Conservation (phyloP, 2,329 filamentous ascomycete genomes). For the Periconia sp. region DNA sequence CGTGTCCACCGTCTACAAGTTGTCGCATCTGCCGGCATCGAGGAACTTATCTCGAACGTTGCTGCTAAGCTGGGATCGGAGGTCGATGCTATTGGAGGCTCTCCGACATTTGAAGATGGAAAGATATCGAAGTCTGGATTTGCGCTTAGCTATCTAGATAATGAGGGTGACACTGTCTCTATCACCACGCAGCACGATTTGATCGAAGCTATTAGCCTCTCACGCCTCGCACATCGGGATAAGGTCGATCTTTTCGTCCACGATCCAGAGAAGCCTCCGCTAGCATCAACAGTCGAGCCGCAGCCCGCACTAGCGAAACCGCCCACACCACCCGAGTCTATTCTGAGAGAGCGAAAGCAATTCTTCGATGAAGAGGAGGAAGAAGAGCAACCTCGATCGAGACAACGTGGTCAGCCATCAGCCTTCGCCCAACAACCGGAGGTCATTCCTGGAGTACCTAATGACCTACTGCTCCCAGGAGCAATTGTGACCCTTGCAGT, state of each 20-base stretch:
- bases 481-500: conserved; percentile 95
- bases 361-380: conserved; percentile 64
- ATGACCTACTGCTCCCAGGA: conserved; percentile 89
- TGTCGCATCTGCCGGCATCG: conserved; percentile 78
- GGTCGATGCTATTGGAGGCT: conserved; percentile 81
- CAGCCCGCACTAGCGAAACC: conserved; percentile 59
- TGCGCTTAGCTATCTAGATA: conserved; percentile 93
- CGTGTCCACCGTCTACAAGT: conserved; percentile 93
- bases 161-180: conserved; percentile 94
- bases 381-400: conserved; percentile 52
- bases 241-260: conserved; percentile 99
- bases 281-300: conserved; percentile 68
- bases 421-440: conserved; percentile 66
- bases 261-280: conserved; percentile 85
- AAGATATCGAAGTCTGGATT: conserved; percentile 79
- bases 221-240: conserved; percentile 76
- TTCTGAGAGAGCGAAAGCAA: conserved; percentile 54
- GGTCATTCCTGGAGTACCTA: conserved; percentile 88
- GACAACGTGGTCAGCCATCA: conserved; percentile 56
- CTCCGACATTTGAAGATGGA: conserved; percentile 78
- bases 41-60: conserved; percentile 77
- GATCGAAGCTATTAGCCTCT: conserved; percentile 84
- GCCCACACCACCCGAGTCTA: conserved; percentile 60
- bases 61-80: conserved; percentile 85
- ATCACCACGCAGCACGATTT: conserved; percentile 96